phyloP scores from a whole-genome alignment of 179 eudicot genomes.

The Silene noctiflora region DNA sequence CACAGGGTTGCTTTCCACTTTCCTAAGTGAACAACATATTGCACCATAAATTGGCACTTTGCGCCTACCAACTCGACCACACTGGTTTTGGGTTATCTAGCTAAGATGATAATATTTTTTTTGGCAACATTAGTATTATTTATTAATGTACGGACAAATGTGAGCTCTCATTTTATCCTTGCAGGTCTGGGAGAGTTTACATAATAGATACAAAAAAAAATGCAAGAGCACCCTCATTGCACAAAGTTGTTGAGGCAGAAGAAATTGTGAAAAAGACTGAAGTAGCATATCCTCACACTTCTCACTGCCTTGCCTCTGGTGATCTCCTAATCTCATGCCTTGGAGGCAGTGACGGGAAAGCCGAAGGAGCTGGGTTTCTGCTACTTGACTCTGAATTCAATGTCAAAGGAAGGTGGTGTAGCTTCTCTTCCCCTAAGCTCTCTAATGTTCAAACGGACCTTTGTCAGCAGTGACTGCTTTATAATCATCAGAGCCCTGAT shows the following conservation, averaged over 20 bases:
- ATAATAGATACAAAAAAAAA: slow-evolving; percentile 70
- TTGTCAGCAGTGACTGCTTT: too few species aligned
- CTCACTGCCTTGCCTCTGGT: slow-evolving; percentile 97
- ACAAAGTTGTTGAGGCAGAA: slow-evolving; percentile 79
- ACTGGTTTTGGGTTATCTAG: too few species aligned
- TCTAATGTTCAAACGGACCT: too few species aligned
- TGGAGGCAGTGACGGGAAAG: slow-evolving; percentile 84
- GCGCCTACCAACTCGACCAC: too few species aligned
- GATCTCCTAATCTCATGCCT: slow-evolving; percentile 90
- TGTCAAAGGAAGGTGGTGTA: slow-evolving; percentile 87
- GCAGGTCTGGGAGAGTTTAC: slow-evolving; percentile 90
- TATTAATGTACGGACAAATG: neutral
- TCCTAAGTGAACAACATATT: too few species aligned
- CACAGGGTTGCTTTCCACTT: too few species aligned
- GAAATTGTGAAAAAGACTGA: slow-evolving; percentile 77
- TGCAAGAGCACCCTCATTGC: slow-evolving; percentile 69
- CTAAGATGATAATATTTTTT: too few species aligned
- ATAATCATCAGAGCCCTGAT: too few species aligned
- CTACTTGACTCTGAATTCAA: slow-evolving; percentile 88
- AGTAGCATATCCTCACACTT: slow-evolving; percentile 88
- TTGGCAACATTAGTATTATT: too few species aligned
- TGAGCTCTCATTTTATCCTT: slow-evolving; percentile 9
- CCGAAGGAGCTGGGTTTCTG: slow-evolving; percentile 90
- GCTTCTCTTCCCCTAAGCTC: too few species aligned
- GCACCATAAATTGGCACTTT: too few species aligned